Conservation (phyloP, 768 basidiomycete genomes). For the Dentipellis fragilis region DNA sequence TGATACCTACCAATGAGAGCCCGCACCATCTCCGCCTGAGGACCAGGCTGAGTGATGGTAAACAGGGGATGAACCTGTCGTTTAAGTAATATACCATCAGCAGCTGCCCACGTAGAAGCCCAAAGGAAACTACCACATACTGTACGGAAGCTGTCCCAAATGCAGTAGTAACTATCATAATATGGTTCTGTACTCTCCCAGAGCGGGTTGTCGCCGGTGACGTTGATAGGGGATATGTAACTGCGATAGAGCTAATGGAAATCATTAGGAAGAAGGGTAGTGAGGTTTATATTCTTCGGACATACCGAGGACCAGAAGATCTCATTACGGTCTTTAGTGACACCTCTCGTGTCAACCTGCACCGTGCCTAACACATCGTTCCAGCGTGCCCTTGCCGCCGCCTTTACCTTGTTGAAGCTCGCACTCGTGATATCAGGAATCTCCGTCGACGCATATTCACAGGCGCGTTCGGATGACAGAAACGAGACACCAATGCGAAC, state of each 20-base stretch:
- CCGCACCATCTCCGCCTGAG: neutral
- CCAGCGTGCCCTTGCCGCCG: conserved; percentile 38
- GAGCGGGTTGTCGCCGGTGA: neutral
- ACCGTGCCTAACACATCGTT: conserved; percentile 46
- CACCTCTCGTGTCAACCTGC: conserved; percentile 34
- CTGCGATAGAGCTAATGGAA: neutral
- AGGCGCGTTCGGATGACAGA: conserved; percentile 51
- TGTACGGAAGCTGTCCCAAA: neutral
- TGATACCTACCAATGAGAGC: neutral
- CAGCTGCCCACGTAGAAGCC: no score
- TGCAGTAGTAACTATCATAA: neutral
- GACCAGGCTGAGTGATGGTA: neutral
- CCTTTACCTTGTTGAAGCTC: conserved; percentile 41
- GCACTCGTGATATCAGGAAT: conserved; percentile 53
- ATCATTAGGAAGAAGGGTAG: no score
- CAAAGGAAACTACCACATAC: neutral
- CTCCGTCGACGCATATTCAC: conserved; percentile 49
- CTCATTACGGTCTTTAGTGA: conserved; percentile 32
- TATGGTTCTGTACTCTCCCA: neutral
- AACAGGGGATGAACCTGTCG: neutral
- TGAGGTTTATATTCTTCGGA: no score
- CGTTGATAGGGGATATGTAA: neutral
- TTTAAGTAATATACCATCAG: no score
- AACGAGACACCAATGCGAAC: conserved; percentile 56
- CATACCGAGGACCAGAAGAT: conserved; percentile 15